Evolutionary conservation across 352 stramenopile genomes (phyloP).

Genomic region (Globisporangium cylindrosporum): DNA sequence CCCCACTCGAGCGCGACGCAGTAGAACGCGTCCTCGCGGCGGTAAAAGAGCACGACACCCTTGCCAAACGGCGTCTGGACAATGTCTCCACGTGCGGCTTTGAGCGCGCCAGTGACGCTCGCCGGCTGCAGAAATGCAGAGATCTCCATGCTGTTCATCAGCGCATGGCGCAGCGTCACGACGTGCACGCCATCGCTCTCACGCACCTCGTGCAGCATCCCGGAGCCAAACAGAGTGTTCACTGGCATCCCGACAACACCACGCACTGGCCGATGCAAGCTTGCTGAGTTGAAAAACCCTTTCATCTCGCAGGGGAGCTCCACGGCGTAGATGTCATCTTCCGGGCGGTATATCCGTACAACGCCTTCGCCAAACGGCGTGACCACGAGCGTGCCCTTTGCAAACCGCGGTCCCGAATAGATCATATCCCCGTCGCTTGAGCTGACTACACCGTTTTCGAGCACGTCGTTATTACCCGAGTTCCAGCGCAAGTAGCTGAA

Average conservation of each 20-base stretch:
- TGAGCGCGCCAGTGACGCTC: conserved; percentile 51
- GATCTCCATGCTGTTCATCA: conserved; percentile 44
- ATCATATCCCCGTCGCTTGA: background rate
- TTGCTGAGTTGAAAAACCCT: conserved; percentile 45
- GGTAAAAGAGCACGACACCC: conserved; percentile 70
- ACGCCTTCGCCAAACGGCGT: conserved; percentile 69
- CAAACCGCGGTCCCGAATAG: conserved; percentile 25
- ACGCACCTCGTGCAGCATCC: conserved; percentile 55
- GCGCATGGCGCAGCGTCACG: conserved; percentile 52
- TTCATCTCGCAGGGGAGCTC: conserved; percentile 35
- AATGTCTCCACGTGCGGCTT: conserved; percentile 69
- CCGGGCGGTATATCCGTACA: conserved; percentile 40
- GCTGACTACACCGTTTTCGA: conserved; percentile 3
- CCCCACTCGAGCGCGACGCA: conserved; percentile 66
- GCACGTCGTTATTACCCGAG: conserved; percentile 22
- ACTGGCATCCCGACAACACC: conserved; percentile 61
- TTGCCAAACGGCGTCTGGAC: conserved; percentile 77
- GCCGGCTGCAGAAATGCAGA: conserved; percentile 60
- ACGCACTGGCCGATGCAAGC: conserved; percentile 36
- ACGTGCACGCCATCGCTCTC: conserved; percentile 68
- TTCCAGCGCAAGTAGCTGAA: conserved; percentile 64
- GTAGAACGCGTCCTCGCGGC: conserved; percentile 58
- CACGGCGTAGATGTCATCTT: conserved; percentile 60
- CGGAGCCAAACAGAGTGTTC: conserved; percentile 65
- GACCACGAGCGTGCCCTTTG: conserved; percentile 43